phyloP scores from a whole-genome alignment of 305 asterid genomes.

The Fraxinus angustifolia region DNA sequence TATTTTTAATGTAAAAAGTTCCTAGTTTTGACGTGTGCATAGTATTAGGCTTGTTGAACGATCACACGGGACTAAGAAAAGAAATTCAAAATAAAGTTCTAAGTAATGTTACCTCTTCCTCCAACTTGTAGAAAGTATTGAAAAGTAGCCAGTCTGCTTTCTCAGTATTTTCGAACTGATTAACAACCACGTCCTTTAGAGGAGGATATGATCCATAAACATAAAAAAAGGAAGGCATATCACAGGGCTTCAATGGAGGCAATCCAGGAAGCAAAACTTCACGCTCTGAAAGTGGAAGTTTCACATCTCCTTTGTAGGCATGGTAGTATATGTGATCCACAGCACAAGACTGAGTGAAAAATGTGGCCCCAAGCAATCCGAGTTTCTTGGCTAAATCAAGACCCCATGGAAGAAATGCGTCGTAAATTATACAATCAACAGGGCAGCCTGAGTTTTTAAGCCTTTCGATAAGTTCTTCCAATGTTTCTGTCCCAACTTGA shows the following conservation, averaged over 20 bases:
- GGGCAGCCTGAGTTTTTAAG: background rate
- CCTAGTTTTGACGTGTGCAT: background rate
- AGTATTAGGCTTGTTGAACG: background rate
- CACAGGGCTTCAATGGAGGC: background rate
- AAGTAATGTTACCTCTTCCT: constrained; percentile 17
- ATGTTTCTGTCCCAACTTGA: constrained; percentile 20
- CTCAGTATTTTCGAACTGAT: constrained; percentile 19
- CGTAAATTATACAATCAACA: constrained; percentile 31
- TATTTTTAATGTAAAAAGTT: no score
- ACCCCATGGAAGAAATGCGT: constrained; percentile 28
- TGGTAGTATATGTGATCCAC: constrained; percentile 22
- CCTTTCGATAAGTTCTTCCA: constrained; percentile 4
- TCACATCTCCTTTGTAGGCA: constrained; percentile 10
- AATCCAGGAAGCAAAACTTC: constrained; percentile 20
- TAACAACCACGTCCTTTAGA: background rate
- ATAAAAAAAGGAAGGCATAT: constrained; percentile 15
- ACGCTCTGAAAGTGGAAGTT: background rate
- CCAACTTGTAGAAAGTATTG: constrained; percentile 30
- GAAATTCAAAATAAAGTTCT: background rate
- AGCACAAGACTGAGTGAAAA: constrained; percentile 30
- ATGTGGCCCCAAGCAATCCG: constrained; percentile 18
- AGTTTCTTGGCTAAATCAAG: constrained; percentile 21
- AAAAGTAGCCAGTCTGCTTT: constrained; percentile 25
- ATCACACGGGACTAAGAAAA: background rate
- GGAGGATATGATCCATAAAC: background rate